Base-by-base conservation (phyloP, 192 early-diverging fungal species). In the Entomortierella lignicola region DNA sequence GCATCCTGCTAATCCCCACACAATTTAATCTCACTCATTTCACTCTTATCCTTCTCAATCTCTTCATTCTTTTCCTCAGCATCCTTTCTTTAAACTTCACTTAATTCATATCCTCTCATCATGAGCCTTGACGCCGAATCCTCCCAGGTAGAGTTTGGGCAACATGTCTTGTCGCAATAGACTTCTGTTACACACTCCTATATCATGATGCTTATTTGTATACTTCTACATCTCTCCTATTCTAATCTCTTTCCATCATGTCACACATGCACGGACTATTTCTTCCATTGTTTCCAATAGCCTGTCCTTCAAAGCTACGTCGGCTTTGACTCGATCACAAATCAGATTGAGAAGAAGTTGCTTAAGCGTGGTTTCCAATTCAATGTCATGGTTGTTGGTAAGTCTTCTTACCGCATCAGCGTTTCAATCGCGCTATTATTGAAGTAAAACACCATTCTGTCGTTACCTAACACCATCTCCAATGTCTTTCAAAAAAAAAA, bases 301-400 rank as follows among this genome's bases (percentile, higher is more conserved):
- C 83, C 85, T 81, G 71, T 80, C 63, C 85, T 94, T 55, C 93
- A 96, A 81, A 88, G 91, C 74, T 98, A 99, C 85, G 98, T 99
- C 77, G 98, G 98, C 54, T 99, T 98, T 83, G 97, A 98, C 85
- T 93, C 92, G 67, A 95, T 99, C 86, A 95, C 96, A 61, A 86
- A 89, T 69, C 98, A 99, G 91, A 97, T 98, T 83, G 95, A 98
- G 81, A 94, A 93, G 87, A 99, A 98, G 89, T 89, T 97, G 71
- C 80, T 98, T 31, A 97, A 98, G 89, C 92, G 96, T 52, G 96
- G 96, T 42, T 99, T 99, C 87, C 92, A 94, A 70, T 96, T 99
- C 83, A 99, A 98, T 86, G 82, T 99, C 63, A 98, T 99, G 89
- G 94, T 98, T 42, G 98, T 99, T 72, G 94, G 94, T 94, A 84